These are phyloP conservation scores for Phialocephala sp. DNA, from an alignment of 2,329 filamentous ascomycete species.

Conservation along the genomic window DNA sequence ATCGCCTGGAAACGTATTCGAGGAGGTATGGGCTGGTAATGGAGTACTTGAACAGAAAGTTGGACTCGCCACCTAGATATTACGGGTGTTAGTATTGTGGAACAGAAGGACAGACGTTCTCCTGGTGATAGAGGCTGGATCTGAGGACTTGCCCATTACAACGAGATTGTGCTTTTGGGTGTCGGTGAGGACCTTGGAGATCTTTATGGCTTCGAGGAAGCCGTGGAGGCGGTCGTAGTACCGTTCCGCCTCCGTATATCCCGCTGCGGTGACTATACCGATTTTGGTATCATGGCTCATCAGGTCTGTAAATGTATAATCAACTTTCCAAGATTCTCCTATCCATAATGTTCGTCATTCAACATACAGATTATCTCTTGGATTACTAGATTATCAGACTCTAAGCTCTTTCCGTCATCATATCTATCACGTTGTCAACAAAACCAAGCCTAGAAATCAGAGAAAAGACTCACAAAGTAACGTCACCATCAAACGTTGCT, in stretches of 20 bases:
- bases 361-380: conserved; percentile 54
- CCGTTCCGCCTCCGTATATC: conserved; percentile 84
- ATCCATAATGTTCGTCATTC: neutral
- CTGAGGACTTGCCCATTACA: conserved; percentile 68
- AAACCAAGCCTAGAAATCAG: conserved; percentile 60
- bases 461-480: conserved; percentile 69
- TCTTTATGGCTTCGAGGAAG: conserved; percentile 78
- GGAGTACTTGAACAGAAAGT: conserved; percentile 88
- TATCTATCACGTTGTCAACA: conserved; percentile 49
- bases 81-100: neutral
- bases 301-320: conserved; percentile 55
- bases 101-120: neutral
- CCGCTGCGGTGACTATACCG: conserved; percentile 95
- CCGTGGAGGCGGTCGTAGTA: conserved; percentile 90
- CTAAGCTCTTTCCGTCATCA: conserved; percentile 82
- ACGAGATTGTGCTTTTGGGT: conserved; percentile 79
- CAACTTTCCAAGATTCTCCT: conserved; percentile 30
- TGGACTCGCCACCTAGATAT: conserved; percentile 76
- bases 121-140: neutral
- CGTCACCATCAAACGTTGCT: conserved; percentile 96
- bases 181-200: conserved; percentile 62
- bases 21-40: conserved; percentile 69
- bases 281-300: conserved; percentile 80
- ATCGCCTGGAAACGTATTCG: conserved; percentile 65
- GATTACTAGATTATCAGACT: conserved; percentile 78